Evolutionary conservation across 2,329 filamentous ascomycete species (phyloP).

Genomic region (Cordyceps fumosorosea): DNA sequence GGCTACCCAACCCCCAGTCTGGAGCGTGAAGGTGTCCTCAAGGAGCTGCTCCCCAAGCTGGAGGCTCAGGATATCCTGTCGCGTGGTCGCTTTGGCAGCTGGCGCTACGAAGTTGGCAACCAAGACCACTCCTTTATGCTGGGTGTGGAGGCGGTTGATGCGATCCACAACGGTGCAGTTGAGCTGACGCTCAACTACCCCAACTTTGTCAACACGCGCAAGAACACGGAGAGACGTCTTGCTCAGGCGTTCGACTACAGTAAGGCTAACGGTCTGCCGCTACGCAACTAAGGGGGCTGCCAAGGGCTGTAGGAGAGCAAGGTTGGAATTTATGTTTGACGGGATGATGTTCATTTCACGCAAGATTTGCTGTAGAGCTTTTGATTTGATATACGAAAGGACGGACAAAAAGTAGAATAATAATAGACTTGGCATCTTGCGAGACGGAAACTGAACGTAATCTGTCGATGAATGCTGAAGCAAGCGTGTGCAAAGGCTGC

Average conservation of each 20-base stretch:
- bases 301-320: not conserved
- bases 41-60: constrained; percentile 85
- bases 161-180: constrained; percentile 80
- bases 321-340: constrained; percentile 17
- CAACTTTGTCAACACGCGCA: constrained; percentile 81
- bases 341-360: not conserved
- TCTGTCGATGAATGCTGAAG: not conserved
- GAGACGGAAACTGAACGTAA: not conserved
- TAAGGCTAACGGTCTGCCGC: constrained; percentile 34
- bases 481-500: not conserved
- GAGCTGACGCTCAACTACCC: constrained; percentile 95
- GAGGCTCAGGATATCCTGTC: constrained; percentile 89
- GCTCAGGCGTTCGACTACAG: constrained; percentile 39
- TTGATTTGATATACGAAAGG: not conserved
- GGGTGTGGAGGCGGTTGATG: constrained; percentile 86
- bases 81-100: constrained; percentile 93
- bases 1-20: constrained; percentile 94
- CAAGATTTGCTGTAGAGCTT: not conserved
- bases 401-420: not conserved
- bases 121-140: constrained; percentile 98
- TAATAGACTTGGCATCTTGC: constrained; percentile 3
- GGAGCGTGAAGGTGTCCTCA: constrained; percentile 91
- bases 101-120: constrained; percentile 95
- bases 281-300: constrained; percentile 21
- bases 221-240: constrained; percentile 46